These are phyloP conservation scores for Termitomyces sp. DNA, from an alignment of 768 basidiomycete species.

Conservation along the genomic window DNA sequence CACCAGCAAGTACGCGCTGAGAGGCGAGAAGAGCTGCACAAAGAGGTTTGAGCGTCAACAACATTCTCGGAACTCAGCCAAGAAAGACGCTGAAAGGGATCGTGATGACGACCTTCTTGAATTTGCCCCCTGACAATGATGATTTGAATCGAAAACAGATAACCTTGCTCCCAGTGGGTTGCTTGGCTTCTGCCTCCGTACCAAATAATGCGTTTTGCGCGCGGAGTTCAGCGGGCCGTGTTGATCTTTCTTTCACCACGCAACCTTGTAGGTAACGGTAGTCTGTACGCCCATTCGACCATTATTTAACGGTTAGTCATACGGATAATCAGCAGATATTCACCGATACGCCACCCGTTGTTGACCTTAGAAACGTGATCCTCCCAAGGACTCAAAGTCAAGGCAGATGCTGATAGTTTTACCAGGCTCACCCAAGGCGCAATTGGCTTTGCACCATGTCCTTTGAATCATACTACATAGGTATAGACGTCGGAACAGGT, in stretches of 20 bases:
- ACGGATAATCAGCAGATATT: background rate
- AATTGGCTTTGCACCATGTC: constrained; percentile 28
- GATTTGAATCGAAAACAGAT: background rate
- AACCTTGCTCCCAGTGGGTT: no score
- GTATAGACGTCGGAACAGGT: constrained; percentile 89
- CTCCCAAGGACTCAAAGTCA: background rate
- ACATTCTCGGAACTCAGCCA: background rate
- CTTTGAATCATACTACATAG: constrained; percentile 56
- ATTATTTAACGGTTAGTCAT: background rate
- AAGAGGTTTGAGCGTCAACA: background rate
- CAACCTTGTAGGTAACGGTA: background rate
- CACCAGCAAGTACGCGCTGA: constrained; percentile 9
- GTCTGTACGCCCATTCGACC: background rate
- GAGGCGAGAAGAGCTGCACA: constrained; percentile 2
- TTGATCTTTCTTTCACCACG: background rate
- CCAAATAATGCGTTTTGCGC: background rate
- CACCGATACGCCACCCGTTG: background rate
- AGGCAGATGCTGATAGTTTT: background rate
- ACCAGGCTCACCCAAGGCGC: background rate
- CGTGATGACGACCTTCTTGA: no score
- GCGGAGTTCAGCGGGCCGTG: constrained; percentile 4
- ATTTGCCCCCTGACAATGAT: background rate
- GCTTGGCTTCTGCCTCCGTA: background rate
- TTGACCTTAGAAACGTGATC: background rate
- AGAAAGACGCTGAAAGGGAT: background rate